Conservation (phyloP, 345 rosid species). For the Eutrema japonicum region DNA sequence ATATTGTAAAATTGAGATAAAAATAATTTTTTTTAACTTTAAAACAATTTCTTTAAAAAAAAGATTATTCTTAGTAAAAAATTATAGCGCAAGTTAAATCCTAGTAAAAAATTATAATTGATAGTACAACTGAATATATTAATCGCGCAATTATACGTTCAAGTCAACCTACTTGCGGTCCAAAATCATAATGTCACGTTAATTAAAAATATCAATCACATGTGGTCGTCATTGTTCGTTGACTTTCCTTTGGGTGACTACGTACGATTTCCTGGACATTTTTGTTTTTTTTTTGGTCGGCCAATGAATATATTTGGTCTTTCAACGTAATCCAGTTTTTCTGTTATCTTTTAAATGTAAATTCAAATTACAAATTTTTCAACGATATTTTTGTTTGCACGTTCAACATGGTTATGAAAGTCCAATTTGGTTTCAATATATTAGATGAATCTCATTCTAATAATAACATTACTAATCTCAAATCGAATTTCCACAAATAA, state of each 20-base stretch:
- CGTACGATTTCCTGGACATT: slow-evolving; percentile 12
- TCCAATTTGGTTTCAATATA: slow-evolving; percentile 20
- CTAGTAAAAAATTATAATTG: neutral
- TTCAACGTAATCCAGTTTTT: slow-evolving; percentile 15
- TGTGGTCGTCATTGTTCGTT: slow-evolving; percentile 20
- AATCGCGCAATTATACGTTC: slow-evolving; percentile 1
- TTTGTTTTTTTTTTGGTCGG: too few species aligned
- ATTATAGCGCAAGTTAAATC: too few species aligned
- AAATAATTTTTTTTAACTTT: too few species aligned
- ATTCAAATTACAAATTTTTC: neutral
- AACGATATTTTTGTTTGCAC: neutral
- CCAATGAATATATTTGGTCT: slow-evolving; percentile 10
- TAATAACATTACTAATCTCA: slow-evolving; percentile 15
- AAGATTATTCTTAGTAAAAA: too few species aligned
- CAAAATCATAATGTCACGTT: slow-evolving; percentile 2
- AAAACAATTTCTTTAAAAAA: too few species aligned
- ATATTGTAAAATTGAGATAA: too few species aligned
- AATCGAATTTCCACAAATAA: slow-evolving; percentile 16
- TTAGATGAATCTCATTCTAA: neutral
- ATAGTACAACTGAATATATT: neutral
- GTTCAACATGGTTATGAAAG: slow-evolving; percentile 5
- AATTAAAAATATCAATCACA: neutral
- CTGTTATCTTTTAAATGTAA: neutral
- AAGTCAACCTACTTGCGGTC: slow-evolving; percentile 30
- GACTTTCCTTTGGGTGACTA: slow-evolving; percentile 18